A percentile compares a stretch with the other conserved stretches of the same genome.
Evolutionary conservation across 805 yeast species (phyloP).

Genomic region (Candida suzukii): DNA sequence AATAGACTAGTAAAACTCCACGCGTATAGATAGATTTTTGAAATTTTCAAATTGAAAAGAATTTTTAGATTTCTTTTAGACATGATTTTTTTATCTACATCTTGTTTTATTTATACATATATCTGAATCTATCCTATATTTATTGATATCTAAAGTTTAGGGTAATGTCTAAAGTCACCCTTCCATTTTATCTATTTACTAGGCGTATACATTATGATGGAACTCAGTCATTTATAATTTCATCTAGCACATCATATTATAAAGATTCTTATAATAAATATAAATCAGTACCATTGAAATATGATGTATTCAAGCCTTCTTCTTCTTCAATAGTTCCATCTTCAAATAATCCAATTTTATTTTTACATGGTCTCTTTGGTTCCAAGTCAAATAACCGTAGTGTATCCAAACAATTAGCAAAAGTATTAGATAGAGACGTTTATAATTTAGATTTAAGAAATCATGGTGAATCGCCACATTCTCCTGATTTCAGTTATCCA

Average conservation of each 20-base stretch:
- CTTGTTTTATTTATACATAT: no score
- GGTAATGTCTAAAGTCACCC: no score
- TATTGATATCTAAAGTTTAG: no score
- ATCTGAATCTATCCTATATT: no score
- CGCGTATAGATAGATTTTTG: no score
- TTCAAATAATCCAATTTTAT: conserved; percentile 49
- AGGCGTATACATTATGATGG: conserved; percentile 26
- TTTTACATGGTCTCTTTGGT: conserved; percentile 89
- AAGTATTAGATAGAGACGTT: conserved; percentile 44
- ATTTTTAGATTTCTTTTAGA: no score
- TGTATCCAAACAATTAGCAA: conserved; percentile 57
- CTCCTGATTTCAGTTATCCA: conserved; percentile 65
- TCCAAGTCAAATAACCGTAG: conserved; percentile 72
- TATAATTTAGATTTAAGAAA: conserved; percentile 76
- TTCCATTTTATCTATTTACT: no score
- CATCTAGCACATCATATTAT: conserved; percentile 4
- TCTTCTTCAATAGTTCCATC: conserved; percentile 15
- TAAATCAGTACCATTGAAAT: conserved; percentile 47
- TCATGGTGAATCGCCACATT: conserved; percentile 89
- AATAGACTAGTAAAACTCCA: no score
- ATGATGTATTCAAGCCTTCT: conserved; percentile 33
- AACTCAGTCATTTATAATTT: conserved; percentile 16
- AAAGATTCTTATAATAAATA: background rate
- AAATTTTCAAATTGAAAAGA: no score
- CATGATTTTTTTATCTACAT: no score